phyloP scores from a whole-genome alignment of 257 asterid species.

The Solanum etuberosum region DNA sequence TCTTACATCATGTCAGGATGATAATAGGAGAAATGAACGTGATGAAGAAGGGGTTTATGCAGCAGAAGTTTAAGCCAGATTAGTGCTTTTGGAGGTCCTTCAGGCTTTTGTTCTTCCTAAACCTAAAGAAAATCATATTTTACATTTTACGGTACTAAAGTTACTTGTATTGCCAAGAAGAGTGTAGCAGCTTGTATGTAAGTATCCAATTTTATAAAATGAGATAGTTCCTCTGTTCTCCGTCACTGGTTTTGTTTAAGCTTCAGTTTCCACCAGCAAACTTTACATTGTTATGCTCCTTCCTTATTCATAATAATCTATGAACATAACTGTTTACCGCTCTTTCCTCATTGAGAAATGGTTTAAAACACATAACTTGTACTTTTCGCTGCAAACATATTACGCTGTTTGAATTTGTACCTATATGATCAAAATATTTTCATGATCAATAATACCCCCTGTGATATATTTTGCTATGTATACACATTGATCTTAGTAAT shows the following conservation, averaged over 20 bases:
- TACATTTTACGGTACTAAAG: not conserved
- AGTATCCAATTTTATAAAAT: not conserved
- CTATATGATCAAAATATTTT: not conserved
- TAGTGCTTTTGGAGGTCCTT: not conserved
- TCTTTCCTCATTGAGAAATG: not conserved
- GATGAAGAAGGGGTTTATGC: conserved; percentile 36
- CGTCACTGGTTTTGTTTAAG: not conserved
- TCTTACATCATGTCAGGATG: conserved; percentile 76
- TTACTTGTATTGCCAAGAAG: not conserved
- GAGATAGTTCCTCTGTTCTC: not conserved
- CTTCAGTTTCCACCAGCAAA: not conserved
- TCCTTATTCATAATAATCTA: not conserved
- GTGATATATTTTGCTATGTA: not conserved
- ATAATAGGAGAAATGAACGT: conserved; percentile 1
- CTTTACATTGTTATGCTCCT: not conserved
- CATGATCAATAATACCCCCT: not conserved
- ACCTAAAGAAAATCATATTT: not conserved
- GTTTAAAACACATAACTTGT: not conserved
- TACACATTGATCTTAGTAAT: not conserved
- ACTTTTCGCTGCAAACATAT: not conserved
- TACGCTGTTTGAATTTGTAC: not conserved
- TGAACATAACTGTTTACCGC: not conserved
- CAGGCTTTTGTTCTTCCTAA: not conserved
- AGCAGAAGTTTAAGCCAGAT: conserved; percentile 27
- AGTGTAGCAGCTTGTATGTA: not conserved